Evolutionary conservation across 2,329 filamentous ascomycete genomes (phyloP), one percentile per base, ranked within the genome.

Genomic region (Cladophialophora psammophila): DNA sequence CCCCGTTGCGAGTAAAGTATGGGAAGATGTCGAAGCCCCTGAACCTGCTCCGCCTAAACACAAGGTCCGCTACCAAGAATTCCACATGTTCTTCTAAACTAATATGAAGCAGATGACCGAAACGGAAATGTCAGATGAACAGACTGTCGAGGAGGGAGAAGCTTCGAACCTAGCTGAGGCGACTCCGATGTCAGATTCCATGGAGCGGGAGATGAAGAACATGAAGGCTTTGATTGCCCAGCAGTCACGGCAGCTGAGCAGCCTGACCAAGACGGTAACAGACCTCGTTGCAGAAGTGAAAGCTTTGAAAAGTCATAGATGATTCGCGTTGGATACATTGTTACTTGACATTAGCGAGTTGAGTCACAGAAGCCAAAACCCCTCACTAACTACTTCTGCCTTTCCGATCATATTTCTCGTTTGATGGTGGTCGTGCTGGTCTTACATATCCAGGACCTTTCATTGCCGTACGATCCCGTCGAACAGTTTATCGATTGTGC

Each of bases 381-480:
- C 45, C 36, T 15, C 36, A 40, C 12, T 5, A 31, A 10, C 18
- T 31, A 3, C 7, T 20, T 31, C 13, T 26, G 26, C 18, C 13
- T 50, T 50, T 10, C 18, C 9, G 10, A 3, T 50, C 8, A 5
- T 5, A 3, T 2, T 31, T 8, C 45, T 20, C 10, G 42, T 48
- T 20, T 20, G 18, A 8, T 48, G n/a, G 42, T 48, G 42, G 7
- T 20, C 3, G 42, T 12, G n/a, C 8, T 48, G 20, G n/a, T n/a
- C n/a, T n/a, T n/a, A n/a, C n/a, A n/a, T n/a, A 82, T 90, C 2
- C 87, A 90, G 70, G 87, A 89, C 72, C 78, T 89, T 0, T 85
- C 83, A 0, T 73, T 90, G 0, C 88, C 87, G 0, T 84, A 84
- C 55, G 70, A 78, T 1, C 80, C 78, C 0, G 84, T 82, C 0